Base-by-base conservation (phyloP, 2,329 filamentous ascomycete genomes). In the Harringtonia aguacate region DNA sequence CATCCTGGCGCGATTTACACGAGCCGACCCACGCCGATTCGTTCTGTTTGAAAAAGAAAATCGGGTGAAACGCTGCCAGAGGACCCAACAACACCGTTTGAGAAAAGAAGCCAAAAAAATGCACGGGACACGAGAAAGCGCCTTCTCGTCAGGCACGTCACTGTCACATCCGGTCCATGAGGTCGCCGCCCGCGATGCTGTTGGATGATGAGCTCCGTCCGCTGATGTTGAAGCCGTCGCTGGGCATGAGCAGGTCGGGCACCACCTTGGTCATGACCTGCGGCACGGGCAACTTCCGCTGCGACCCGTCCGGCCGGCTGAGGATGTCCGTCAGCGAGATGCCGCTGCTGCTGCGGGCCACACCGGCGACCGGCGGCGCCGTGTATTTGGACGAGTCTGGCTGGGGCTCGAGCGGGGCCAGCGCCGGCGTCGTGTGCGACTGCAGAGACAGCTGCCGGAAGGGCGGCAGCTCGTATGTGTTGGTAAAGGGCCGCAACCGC, bases 321-420 rank as follows among this genome's bases (percentile, higher is more conserved):
- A 97, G 92, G 57, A 97, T 97, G 61, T 97, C 90, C 47, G 81
- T 85, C 55, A 97, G 81, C 33, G 86, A 84, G 46, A 94, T 77
- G 34, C 88, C 88, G 45, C 72, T 76, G 53, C 75, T 68, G 44
- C 71, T 67, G 46, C 64, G 65, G n/a, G 72, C 72, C 43, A 73
- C 69, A 57, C 75, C 77, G 10, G 73, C 72, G 51, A 72, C 72
- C 51, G 75, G 74, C 20, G 63, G 61, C 43, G 65, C 64, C 48
- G 52, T 49, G 50, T 62, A 57, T 37, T 61, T 59, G 22, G 42
- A 39, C 10, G 58, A 60, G 49, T 77, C 72, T 12, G 72, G 62
- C 48, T 73, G 67, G 27, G 75, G 75, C 60, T 79, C 75, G 59
- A 79, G 70, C 28, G 75, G 75, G 3, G 75, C 73, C 48, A 78